Conservation (phyloP, 2,329 filamentous ascomycete species). For the Stemphylium vesicarium region DNA sequence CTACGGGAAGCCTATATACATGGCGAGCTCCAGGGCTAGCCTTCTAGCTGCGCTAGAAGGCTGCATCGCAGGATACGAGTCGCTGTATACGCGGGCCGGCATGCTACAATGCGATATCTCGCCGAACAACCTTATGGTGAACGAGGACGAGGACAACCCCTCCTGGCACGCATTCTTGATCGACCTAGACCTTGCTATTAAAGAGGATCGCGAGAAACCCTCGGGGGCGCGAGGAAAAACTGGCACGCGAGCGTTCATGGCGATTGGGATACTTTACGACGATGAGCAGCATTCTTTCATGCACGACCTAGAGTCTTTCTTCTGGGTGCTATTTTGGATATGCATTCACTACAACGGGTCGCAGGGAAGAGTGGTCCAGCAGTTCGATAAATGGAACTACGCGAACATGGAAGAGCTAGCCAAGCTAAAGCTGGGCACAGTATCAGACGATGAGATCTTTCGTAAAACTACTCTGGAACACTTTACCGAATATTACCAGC, state of each 20-base stretch:
- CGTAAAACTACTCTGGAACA: too few species aligned
- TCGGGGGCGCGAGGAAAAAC: constrained; percentile 53
- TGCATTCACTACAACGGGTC: constrained; percentile 53
- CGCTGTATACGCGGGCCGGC: constrained; percentile 27
- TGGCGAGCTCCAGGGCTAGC: too few species aligned
- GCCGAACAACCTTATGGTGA: constrained; percentile 56
- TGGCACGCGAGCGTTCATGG: constrained; percentile 56
- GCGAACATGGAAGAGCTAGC: not conserved
- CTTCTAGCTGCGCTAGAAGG: constrained; percentile 48
- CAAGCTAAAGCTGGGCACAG: not conserved
- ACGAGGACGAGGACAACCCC: constrained; percentile 51
- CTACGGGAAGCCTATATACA: too few species aligned
- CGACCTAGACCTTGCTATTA: constrained; percentile 50
- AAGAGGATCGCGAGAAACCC: constrained; percentile 35
- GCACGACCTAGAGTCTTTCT: constrained; percentile 58
- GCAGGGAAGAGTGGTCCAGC: constrained; percentile 8
- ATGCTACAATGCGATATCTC: constrained; percentile 56
- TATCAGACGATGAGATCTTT: too few species aligned
- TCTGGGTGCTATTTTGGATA: constrained; percentile 58
- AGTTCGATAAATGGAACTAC: constrained; percentile 51
- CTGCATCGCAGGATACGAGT: constrained; percentile 49
- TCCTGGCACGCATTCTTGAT: constrained; percentile 53
- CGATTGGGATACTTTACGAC: constrained; percentile 51
- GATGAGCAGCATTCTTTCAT: constrained; percentile 55
- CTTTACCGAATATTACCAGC: too few species aligned